These are phyloP conservation scores for Auriscalpium vulgare DNA, from an alignment of 768 basidiomycete species.

Conservation along the genomic window DNA sequence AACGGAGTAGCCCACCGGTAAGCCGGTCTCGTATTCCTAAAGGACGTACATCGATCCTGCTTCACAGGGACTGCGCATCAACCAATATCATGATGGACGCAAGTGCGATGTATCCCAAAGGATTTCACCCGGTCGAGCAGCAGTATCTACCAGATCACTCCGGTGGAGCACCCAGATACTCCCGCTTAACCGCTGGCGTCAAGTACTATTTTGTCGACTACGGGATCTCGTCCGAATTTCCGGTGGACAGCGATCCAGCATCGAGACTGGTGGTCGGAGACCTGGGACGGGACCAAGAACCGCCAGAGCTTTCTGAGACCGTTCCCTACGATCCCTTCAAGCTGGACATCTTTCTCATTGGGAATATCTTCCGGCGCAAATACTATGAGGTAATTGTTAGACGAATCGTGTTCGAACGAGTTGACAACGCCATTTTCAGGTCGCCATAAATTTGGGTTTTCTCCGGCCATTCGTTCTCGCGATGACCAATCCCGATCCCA, in stretches of 20 bases:
- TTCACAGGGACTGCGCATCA: slow-evolving; percentile 1
- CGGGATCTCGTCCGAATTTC: not conserved
- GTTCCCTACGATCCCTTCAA: slow-evolving; percentile 1
- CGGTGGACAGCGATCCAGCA: not conserved
- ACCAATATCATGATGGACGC: slow-evolving; percentile 12
- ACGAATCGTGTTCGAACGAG: no score
- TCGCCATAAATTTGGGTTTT: no score
- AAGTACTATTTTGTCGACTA: not conserved
- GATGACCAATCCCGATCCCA: no score
- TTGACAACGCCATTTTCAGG: no score
- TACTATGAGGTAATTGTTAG: no score
- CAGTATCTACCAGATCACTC: not conserved
- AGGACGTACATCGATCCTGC: not conserved
- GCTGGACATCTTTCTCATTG: slow-evolving; percentile 3
- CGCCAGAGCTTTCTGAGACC: not conserved
- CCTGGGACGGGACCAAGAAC: not conserved
- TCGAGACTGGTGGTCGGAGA: not conserved
- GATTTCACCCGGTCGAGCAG: not conserved
- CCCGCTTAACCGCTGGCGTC: not conserved
- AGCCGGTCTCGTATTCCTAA: not conserved
- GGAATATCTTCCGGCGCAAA: not conserved
- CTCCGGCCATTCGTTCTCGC: no score
- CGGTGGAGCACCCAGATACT: not conserved
- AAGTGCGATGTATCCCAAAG: not conserved
- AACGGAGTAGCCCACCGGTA: slow-evolving; percentile 15